Evolutionary conservation across 129 eudicot species (phyloP).

Genomic region (Kitagawia praeruptora): DNA sequence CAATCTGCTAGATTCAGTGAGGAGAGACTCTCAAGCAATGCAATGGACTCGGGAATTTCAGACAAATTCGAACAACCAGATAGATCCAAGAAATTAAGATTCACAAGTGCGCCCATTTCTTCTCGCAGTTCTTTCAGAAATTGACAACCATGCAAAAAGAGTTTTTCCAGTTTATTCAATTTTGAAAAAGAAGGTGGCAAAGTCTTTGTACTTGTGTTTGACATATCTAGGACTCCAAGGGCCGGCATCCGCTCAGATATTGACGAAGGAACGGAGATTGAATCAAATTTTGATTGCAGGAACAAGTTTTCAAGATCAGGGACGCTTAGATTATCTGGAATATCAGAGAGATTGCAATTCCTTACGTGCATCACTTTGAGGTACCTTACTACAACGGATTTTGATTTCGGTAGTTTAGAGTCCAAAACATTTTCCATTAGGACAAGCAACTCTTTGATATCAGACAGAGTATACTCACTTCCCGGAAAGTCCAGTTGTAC

Average conservation of each 20-base stretch:
- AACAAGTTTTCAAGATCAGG: conserved; percentile 11
- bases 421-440: not conserved
- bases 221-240: conserved; percentile 13
- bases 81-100: too few species aligned
- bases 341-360: conserved; percentile 15
- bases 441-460: not conserved
- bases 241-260: conserved; percentile 21
- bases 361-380: not conserved
- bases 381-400: not conserved
- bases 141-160: conserved; percentile 16
- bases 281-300: conserved; percentile 16
- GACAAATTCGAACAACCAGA: too few species aligned
- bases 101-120: too few species aligned
- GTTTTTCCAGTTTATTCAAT: not conserved
- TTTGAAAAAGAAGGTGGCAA: not conserved
- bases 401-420: not conserved
- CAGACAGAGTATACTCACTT: not conserved
- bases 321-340: conserved; percentile 16
- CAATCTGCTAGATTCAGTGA: too few species aligned
- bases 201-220: not conserved
- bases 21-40: too few species aligned
- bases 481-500: not conserved
- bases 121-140: conserved; percentile 22
- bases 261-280: conserved; percentile 9
- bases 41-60: too few species aligned